A percentile compares a stretch with the other conserved stretches of the same genome.
phyloP scores from a whole-genome alignment of 2,329 filamentous ascomycete genomes.

The Hymenoscyphus occultus region DNA sequence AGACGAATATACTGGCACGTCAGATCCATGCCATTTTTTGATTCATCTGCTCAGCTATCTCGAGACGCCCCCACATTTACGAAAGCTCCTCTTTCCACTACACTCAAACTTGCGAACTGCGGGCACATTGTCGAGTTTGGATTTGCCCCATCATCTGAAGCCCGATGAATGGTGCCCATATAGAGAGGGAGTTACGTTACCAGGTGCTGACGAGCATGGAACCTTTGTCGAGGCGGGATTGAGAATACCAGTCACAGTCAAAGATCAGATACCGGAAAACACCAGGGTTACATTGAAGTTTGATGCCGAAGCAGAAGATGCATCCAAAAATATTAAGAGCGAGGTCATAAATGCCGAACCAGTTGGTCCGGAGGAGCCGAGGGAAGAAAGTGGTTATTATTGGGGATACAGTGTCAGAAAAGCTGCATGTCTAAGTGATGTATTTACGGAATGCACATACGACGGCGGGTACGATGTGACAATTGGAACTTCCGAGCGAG shows the following conservation, averaged over 20 bases:
- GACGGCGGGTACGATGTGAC: conserved; percentile 78
- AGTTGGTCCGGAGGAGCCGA: conserved; percentile 65
- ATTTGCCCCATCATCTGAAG: conserved; percentile 81
- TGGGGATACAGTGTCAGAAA: conserved; percentile 78
- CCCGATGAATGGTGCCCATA: conserved; percentile 75
- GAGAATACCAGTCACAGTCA: conserved; percentile 47
- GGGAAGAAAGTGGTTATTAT: conserved; percentile 76
- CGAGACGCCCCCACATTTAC: conserved; percentile 80
- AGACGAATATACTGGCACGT: conserved; percentile 58
- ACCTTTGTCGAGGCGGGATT: conserved; percentile 59
- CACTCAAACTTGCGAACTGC: conserved; percentile 75
- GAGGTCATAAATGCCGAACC: conserved; percentile 48
- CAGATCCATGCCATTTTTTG: conserved; percentile 77
- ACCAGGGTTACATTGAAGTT: conserved; percentile 74
- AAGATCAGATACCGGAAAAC: conserved; percentile 57
- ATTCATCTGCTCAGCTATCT: conserved; percentile 76
- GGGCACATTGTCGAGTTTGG: conserved; percentile 70
- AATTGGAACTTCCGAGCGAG: conserved; percentile 80
- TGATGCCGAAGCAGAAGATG: conserved; percentile 43
- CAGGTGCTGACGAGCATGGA: conserved; percentile 42
- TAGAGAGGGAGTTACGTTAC: conserved; percentile 70
- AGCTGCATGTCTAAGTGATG: conserved; percentile 61
- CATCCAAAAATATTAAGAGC: conserved; percentile 28
- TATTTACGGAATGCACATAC: conserved; percentile 75
- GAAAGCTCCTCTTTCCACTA: conserved; percentile 70